Percentiles rank a stretch among this genome's conserved stretches.
These are phyloP conservation scores for Rhodotorula sp. DNA, from an alignment of 1,284 basidiomycete species.

Conservation along the genomic window DNA sequence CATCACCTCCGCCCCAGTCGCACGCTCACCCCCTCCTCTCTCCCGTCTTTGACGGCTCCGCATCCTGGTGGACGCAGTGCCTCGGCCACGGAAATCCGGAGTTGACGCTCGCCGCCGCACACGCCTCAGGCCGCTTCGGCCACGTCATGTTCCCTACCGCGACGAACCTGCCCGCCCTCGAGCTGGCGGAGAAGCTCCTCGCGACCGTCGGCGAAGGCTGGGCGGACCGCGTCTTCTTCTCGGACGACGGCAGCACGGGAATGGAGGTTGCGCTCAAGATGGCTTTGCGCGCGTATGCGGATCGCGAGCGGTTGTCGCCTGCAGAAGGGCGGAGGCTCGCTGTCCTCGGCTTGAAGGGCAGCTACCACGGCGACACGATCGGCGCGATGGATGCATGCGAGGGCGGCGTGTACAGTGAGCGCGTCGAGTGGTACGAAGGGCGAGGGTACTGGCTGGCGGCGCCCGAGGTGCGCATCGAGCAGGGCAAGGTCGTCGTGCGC, in stretches of 20 bases:
- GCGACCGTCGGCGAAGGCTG: slow-evolving; percentile 75
- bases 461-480: slow-evolving; percentile 68
- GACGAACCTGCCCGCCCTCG: slow-evolving; percentile 78
- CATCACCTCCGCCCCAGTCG: neutral
- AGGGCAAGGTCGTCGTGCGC: slow-evolving; percentile 59
- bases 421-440: slow-evolving; percentile 91
- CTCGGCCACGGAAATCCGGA: slow-evolving; percentile 78
- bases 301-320: slow-evolving; percentile 53
- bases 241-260: slow-evolving; percentile 90
- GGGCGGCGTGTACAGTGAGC: slow-evolving; percentile 73
- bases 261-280: slow-evolving; percentile 98
- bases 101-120: slow-evolving; percentile 79
- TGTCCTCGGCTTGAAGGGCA: slow-evolving; percentile 83
- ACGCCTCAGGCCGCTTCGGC: slow-evolving; percentile 88
- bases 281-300: slow-evolving; percentile 74
- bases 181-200: slow-evolving; percentile 68
- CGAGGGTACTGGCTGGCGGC: slow-evolving; percentile 93
- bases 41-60: slow-evolving; percentile 83
- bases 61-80: slow-evolving; percentile 98
- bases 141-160: slow-evolving; percentile 95
- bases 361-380: slow-evolving; percentile 97
- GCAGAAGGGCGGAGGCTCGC: slow-evolving; percentile 56
- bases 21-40: slow-evolving; percentile 54
- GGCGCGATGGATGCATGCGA: slow-evolving; percentile 96
- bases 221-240: slow-evolving; percentile 88